Base-by-base conservation (phyloP, 257 asterid genomes). In the Euphrasia confusa region DNA sequence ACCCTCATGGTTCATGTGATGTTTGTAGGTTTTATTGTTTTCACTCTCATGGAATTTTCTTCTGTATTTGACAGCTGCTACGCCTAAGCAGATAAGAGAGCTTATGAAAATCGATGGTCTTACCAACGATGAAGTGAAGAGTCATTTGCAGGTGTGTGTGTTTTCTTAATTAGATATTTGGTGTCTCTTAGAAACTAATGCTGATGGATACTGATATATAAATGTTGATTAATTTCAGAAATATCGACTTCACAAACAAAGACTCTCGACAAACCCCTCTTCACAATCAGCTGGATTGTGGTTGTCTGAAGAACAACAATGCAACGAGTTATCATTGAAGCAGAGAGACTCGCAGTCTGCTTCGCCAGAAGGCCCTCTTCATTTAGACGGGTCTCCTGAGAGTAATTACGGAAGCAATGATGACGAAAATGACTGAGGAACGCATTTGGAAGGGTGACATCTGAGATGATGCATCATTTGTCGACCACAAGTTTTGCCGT, bases 1-100 rank as follows among this genome's bases (percentile, higher is more conserved):
- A 37, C 42, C 11, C 42, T 37, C 9, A 37, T 8, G 0, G 2
- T 37, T 37, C 8, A 37, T 37, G 12, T 37, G 42, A 37, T 37
- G 2, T 37, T 37, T 37, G 9, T 37, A 7, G 42, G 10, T 37
- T 37, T 37, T 9, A 37, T 37, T 37, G 42, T 37, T 37, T 37
- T 8, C 3, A 37, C 42, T 7, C 42, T 37, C 42, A 9, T 37
- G 10, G 2, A 7, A 37, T 66, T 15, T 55, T 56, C 35, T 48
- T 62, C 47, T 64, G 24, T 71, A 70, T 54, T 64, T 63, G 66
- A 68, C 94, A 91, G 98, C 64, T 64, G 95, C 98, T 59, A 91
- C 98, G 37, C 98, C 98, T 24, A 91, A 91, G 81, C 96, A 91
- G 73, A 91, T 91, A 65, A 81, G 96, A 80, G 96, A 88, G 74